Base-by-base conservation (phyloP, 2,329 filamentous ascomycete species). In the Aspergillus neoniger region DNA sequence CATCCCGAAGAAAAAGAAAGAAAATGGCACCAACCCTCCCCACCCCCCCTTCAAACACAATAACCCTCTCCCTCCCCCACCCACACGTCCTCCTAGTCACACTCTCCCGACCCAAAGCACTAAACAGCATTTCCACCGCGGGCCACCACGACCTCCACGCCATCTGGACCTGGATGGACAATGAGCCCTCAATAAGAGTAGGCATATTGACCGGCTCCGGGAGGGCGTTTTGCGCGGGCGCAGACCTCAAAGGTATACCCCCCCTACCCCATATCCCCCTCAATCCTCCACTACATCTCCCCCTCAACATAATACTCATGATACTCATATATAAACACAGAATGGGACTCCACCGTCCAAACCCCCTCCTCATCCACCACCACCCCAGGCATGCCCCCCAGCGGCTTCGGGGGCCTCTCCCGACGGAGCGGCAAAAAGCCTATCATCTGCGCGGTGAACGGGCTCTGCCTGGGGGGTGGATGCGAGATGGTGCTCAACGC, bases 401-500 rank as follows among this genome's bases (percentile, higher is more conserved):
- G 67, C 7, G 79, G 78, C 12, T 80, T 81, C 59, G 78, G 73
- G 36, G 78, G 76, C 1, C 72, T 83, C 6, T 79, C 80, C 15
- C 76, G 77, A 15, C 76, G 80, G 25, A 69, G 67, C 8, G 80
- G 80, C n/a, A 74, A 74, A 48, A 94, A 94, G 69, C 91, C 91
- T 3, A 80, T 94, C 44, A 82, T 94, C 19, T 88, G 86, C 4
- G 91, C 91, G 0, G 87, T 93, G 21, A 91, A 92, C 69, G 91
- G 91, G 1, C 78, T 91, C 14, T 90, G 88, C 59, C 82, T 91
- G 41, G 91, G 91, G 44, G 91, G 91, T 44, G 91, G 90, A 1
- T 86, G 89, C 76, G 91, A 94, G 78, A 91, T 92, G 78, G 83
- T 86, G 17, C 79, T 90, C 59, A 91, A 92, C 74, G 83, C 83